phyloP scores from a whole-genome alignment of 169 alveolate species.

The Neospora caninum region DNA sequence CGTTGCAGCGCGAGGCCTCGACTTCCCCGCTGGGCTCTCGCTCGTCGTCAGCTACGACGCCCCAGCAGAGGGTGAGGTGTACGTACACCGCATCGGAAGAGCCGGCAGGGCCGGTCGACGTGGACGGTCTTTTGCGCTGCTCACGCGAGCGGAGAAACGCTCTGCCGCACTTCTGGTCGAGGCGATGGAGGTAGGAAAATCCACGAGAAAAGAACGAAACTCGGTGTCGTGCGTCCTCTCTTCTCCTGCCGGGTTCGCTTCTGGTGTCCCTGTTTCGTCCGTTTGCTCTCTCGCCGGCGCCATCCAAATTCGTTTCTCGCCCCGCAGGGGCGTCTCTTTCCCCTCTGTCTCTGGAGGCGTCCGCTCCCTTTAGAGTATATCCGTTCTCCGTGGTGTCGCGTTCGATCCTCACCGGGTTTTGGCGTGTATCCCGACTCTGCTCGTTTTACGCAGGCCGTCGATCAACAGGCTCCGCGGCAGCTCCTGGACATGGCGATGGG shows the following conservation, averaged over 20 bases:
- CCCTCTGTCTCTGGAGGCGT: not conserved
- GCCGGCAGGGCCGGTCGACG: slow-evolving; percentile 93
- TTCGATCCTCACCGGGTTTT: not conserved
- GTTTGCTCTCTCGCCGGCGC: not conserved
- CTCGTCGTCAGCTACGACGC: slow-evolving; percentile 92
- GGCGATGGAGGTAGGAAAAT: slow-evolving; percentile 50
- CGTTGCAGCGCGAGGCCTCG: slow-evolving; percentile 77
- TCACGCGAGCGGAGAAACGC: slow-evolving; percentile 85
- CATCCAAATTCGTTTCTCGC: not conserved
- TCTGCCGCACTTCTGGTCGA: slow-evolving; percentile 66
- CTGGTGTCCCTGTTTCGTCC: not conserved
- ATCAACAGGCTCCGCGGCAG: not conserved
- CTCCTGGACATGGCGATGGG: not conserved
- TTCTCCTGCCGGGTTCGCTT: not conserved
- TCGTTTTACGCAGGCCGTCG: not conserved
- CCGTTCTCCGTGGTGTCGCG: not conserved
- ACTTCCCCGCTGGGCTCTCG: slow-evolving; percentile 86
- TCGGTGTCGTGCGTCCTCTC: no score
- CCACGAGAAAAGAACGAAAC: not conserved
- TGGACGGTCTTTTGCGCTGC: slow-evolving; percentile 90
- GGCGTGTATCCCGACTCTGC: not conserved
- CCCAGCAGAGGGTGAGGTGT: slow-evolving; percentile 85
- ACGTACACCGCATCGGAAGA: slow-evolving; percentile 94
- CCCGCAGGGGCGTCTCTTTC: not conserved
- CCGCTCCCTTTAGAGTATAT: no score